These are phyloP conservation scores for Ostreobium quekettii DNA, from an alignment of 139 green algal genomes.

Conservation along the genomic window DNA sequence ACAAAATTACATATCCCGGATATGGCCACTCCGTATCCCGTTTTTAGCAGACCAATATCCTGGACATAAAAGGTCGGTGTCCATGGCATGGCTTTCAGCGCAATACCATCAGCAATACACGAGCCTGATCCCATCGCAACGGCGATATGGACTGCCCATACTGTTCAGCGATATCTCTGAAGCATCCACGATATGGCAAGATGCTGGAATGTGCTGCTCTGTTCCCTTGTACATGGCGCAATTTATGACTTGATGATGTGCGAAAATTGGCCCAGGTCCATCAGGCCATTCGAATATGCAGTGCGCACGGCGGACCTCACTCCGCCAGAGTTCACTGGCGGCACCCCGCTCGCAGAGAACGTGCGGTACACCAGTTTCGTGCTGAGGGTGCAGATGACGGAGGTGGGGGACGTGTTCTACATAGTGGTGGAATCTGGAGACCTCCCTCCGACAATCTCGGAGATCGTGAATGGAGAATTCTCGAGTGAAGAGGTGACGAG, in stretches of 20 bases:
- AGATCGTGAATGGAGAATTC: background rate
- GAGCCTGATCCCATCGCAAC: too few species aligned
- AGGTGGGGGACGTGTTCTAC: background rate
- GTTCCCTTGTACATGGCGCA: background rate
- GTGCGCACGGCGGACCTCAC: background rate
- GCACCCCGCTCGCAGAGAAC: background rate
- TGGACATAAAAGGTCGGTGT: too few species aligned
- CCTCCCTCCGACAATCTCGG: background rate
- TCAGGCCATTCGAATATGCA: background rate
- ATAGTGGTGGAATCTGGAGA: background rate
- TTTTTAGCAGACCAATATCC: too few species aligned
- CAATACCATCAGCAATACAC: too few species aligned
- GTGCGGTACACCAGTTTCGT: background rate
- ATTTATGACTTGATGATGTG: background rate
- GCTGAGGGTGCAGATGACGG: background rate
- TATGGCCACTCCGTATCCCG: too few species aligned
- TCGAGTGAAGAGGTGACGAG: too few species aligned
- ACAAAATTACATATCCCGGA: too few species aligned
- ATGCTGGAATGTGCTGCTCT: too few species aligned
- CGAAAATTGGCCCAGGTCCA: background rate
- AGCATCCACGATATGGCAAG: too few species aligned
- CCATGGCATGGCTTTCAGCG: too few species aligned
- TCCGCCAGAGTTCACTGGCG: background rate
- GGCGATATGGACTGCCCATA: too few species aligned
- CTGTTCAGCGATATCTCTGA: too few species aligned